Conservation (phyloP, 2,329 filamentous ascomycete species). For the Talaromyces piceae region DNA sequence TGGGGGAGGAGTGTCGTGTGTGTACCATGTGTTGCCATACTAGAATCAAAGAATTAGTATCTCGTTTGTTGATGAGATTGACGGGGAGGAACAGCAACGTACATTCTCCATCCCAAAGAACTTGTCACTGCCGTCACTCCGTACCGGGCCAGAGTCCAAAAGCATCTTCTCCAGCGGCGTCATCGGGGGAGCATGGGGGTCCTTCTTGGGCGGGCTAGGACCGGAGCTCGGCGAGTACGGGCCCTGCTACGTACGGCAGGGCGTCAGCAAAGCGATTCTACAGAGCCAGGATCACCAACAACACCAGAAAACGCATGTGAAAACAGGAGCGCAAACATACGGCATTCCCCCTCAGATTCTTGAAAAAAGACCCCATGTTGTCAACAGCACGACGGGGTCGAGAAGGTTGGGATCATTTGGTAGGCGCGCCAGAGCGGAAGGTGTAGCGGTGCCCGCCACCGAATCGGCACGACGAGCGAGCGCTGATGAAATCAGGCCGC, state of each 20-base stretch:
- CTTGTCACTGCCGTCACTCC: conserved; percentile 87
- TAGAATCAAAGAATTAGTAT: conserved; percentile 37
- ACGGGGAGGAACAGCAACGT: conserved; percentile 45
- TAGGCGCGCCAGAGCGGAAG: background rate
- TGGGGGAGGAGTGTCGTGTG: background rate
- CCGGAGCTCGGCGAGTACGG: conserved; percentile 40
- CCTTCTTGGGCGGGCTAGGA: conserved; percentile 50
- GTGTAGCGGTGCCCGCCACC: background rate
- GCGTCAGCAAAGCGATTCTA: conserved; percentile 12
- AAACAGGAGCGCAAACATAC: conserved; percentile 19
- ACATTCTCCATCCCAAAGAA: conserved; percentile 99
- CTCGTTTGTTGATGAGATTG: background rate
- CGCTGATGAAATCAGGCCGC: background rate
- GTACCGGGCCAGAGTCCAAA: conserved; percentile 68
- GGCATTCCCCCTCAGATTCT: conserved; percentile 32
- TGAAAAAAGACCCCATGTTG: conserved; percentile 36
- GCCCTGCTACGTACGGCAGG: conserved; percentile 30
- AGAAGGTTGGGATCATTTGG: background rate
- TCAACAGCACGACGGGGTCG: background rate
- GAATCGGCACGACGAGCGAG: background rate
- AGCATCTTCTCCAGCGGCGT: conserved; percentile 68
- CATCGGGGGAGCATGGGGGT: conserved; percentile 48
- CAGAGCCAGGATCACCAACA: conserved; percentile 11
- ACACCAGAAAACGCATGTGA: background rate
- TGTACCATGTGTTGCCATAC: conserved; percentile 97